Evolutionary conservation across 805 yeast species (phyloP), one percentile per base, ranked within the genome.

Genomic region (Wickerhamiella kazuoi): DNA sequence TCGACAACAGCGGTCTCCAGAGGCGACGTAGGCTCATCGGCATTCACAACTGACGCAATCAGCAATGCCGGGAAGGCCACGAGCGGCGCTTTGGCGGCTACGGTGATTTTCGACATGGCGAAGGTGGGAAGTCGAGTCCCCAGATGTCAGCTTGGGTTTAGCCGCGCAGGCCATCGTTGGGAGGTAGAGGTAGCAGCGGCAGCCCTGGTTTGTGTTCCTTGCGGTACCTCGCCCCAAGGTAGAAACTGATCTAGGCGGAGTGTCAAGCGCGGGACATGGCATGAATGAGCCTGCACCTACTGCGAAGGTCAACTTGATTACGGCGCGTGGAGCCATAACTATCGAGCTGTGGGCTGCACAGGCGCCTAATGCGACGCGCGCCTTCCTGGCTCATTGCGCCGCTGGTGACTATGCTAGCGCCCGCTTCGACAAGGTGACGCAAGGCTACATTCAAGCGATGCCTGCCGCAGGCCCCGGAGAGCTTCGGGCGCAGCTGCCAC

Each of bases 71-170:
- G 71, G 56, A 82, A 87, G 21, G 87, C 90, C 42, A 81, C 77
- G 37, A 71, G 67, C 16, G 81, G 81, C 4, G 94, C 93, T 65
- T 83, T 86, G 41, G 81, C 83, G 42, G 94, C 94, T 47, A 86
- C 61, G 42, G 75, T 68, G 45, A 86, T 65, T 40, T 47, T 48
- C 24, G 30, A 4, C 37, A 34, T 34, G n/a, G n/a, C n/a, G n/a
- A n/a, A n/a, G n/a, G n/a, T n/a, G n/a, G n/a, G n/a, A n/a, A n/a
- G n/a, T n/a, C n/a, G n/a, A n/a, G n/a, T n/a, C n/a, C n/a, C n/a
- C n/a, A n/a, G n/a, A n/a, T n/a, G n/a, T n/a, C n/a, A n/a, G n/a
- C n/a, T n/a, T n/a, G n/a, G n/a, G n/a, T n/a, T n/a, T n/a, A n/a
- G n/a, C n/a, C n/a, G n/a, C n/a, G n/a, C n/a, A n/a, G n/a, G n/a